Evolutionary conservation across 2,329 filamentous ascomycete species (phyloP), one percentile per base, ranked within the genome.

Genomic region (Achaetomium macrosporum): DNA sequence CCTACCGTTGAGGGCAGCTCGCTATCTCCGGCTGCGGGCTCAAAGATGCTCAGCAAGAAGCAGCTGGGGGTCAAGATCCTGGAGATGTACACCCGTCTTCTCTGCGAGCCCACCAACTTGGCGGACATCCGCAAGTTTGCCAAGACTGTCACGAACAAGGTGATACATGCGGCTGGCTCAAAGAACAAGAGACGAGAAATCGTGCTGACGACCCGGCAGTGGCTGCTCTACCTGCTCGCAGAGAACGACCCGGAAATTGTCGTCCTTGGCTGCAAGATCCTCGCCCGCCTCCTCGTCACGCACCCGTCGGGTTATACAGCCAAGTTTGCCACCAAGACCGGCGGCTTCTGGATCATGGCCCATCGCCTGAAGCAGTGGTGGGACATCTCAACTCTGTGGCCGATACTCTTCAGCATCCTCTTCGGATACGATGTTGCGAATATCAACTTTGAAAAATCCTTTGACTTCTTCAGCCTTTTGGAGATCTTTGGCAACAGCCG

Each of bases 121-220:
- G 74, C 74, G 13, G 83, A 86, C 56, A 87, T 96, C 51, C 83
- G 85, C 64, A 93, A 90, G 62, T 97, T 99, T 73, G 89, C 90
- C 5, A 88, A 87, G 64, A 95, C 92, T 1, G 92, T 99, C 9
- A 96, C 92, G 19, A 96, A 95, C 62, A 96, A 96, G 78, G 88
- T 90, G 73, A 64, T 75, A 69, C 57, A 59, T 52, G 55, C 52
- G 42, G 46, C 55, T 52, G 57, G 59, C 59, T 54, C 54, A 48
- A 57, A 51, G 51, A 47, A 54, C 19, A 55, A 56, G 50, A 44
- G 52, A 30, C 42, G 48, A 35, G 54, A 60, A 53, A 63, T 62
- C 50, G 63, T 61, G 59, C 66, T 73, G 65, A 70, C 61, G 48
- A 63, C 61, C 57, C 51, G 53, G 42, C 59, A 92, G 85, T 96